Base-by-base conservation (phyloP, 805 yeast genomes). In the Cyberlindnera veronae region DNA sequence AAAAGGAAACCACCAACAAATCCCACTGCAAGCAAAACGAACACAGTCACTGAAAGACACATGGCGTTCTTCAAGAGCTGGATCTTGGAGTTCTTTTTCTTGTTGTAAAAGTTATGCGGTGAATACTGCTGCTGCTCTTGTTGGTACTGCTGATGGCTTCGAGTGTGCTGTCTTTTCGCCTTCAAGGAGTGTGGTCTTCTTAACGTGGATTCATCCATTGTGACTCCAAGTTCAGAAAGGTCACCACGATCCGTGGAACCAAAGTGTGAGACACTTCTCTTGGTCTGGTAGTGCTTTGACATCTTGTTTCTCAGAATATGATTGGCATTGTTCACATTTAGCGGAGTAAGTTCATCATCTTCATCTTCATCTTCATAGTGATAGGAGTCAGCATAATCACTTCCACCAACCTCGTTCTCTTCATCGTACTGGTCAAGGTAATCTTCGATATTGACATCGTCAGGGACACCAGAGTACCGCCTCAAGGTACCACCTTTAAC, bases 1-100 rank as follows among this genome's bases (percentile, higher is more conserved):
- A 90, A 65, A 3, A 89, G 64, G 55, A 90, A 86, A 0, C 98
- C 98, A 54, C 82, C 69, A 5, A 84, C 67, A 54, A 91, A 88
- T 1, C 96, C 96, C 22, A 84, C 59, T 1, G 79, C 66, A 10
- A 86, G 61, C n/a, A 87, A 67, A 12, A 73, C 58, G 13, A 76
- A 49, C 11, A 66, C 63, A 20, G 65, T 52, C 12, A 63, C 50
- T 6, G 63, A 52, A 33, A 66, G 56, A 41, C 64, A 65, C 21
- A 68, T 38, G 29, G 61, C 59, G 34, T 60, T 61, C 31, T 59
- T 62, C n/a, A 68, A 38, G 16, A 52, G 57, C 14, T 59, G 59
- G 51, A 67, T 53, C 23, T 55, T 59, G 3, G 63, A 41, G 14
- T 44, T 47, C 16, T 48, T 48, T 31, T 47, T 49, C n/a, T 45